Conservation (phyloP, 2,329 filamentous ascomycete genomes). For the Aspergillus versicolor region DNA sequence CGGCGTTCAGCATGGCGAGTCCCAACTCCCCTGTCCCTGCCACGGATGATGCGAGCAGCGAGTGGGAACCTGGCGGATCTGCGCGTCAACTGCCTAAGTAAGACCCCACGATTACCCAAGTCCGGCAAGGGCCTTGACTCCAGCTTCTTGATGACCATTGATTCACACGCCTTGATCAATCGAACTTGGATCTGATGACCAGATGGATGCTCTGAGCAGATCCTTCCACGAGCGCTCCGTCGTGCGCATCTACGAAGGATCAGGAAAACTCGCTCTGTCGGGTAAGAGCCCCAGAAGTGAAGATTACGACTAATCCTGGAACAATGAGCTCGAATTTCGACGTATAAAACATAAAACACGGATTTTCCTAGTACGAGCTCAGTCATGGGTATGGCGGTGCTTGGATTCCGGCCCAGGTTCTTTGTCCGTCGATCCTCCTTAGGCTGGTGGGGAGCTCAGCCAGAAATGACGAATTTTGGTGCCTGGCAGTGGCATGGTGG, state of each 20-base stretch:
- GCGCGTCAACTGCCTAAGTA: conserved; percentile 12
- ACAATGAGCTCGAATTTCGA: neutral
- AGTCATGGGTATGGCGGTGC: neutral
- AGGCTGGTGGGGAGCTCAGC: neutral
- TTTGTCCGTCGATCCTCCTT: neutral
- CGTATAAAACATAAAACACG: neutral
- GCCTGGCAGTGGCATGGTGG: neutral
- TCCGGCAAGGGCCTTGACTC: conserved; percentile 9
- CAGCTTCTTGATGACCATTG: neutral
- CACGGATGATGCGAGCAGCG: neutral
- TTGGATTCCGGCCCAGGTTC: neutral
- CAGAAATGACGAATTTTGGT: neutral
- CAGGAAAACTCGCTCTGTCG: neutral
- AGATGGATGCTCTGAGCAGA: neutral
- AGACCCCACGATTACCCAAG: conserved; percentile 17
- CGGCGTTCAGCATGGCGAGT: neutral
- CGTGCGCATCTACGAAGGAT: neutral
- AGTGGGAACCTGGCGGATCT: neutral
- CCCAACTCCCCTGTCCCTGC: neutral
- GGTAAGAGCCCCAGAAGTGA: neutral
- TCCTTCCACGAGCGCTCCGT: neutral
- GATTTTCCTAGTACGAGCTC: no score
- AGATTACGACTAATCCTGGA: neutral
- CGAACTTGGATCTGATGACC: neutral
- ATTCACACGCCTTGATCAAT: neutral